Conservation (phyloP, 352 stramenopile genomes). For the Phytophthora idaei region DNA sequence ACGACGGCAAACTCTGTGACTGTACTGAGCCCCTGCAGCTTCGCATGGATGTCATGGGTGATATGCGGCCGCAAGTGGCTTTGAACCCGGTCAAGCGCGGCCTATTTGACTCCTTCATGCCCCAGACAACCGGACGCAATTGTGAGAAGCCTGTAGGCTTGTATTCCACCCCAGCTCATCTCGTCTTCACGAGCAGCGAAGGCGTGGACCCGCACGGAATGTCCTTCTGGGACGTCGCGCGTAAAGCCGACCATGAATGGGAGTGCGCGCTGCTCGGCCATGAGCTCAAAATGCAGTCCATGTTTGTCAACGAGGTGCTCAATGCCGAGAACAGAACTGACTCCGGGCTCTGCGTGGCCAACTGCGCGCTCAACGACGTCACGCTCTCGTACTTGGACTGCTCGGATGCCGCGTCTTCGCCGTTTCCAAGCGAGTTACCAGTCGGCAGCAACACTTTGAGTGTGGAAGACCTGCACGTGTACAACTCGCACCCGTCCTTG, state of each 20-base stretch:
- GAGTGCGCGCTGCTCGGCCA: conserved; percentile 48
- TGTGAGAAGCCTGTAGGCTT: conserved; percentile 44
- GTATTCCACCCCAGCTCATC: conserved; percentile 48
- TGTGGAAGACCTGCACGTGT: conserved; percentile 57
- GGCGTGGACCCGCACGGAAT: conserved; percentile 38
- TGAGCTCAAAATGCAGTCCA: conserved; percentile 65
- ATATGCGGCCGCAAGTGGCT: conserved; percentile 43
- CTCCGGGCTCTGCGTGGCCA: conserved; percentile 40
- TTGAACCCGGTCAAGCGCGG: conserved; percentile 25
- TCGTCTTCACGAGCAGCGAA: conserved; percentile 62
- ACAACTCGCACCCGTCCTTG: conserved; percentile 62
- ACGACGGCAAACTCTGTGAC: conserved; percentile 36
- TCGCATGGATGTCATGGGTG: conserved; percentile 54
- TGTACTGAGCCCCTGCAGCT: conserved; percentile 39
- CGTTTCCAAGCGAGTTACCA: conserved; percentile 33
- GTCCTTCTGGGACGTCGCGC: conserved; percentile 61
- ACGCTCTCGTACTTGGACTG: conserved; percentile 42
- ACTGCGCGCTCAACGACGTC: conserved; percentile 55
- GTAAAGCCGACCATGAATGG: conserved; percentile 56
- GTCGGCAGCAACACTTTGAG: conserved; percentile 31
- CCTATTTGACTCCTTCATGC: conserved; percentile 17
- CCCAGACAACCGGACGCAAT: conserved; percentile 4
- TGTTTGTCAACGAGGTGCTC: conserved; percentile 66
- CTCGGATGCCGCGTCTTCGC: conserved; percentile 12
- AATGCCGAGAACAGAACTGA: conserved; percentile 40